Base-by-base conservation (phyloP, 1,284 basidiomycete species). In the Microbotryum lychnidis-dioicae region DNA sequence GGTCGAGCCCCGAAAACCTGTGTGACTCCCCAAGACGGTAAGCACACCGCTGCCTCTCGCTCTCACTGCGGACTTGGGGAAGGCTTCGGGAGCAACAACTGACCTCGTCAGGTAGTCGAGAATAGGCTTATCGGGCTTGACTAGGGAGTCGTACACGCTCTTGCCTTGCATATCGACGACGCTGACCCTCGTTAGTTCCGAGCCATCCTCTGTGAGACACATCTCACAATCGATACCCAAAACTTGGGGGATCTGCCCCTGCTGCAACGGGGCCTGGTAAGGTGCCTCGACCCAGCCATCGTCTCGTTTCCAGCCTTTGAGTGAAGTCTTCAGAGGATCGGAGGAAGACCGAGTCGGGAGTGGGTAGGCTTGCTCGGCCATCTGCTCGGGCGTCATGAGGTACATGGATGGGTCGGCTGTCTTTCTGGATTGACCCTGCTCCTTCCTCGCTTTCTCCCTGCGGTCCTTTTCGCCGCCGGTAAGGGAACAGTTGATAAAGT, bases 1-100 rank as follows among this genome's bases (percentile, higher is more conserved):
- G 81, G 0, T 90, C 96, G 69, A 97, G 90, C 1, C 92, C 92
- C 27, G 91, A 94, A 83, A 86, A 94, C 69, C 87, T 90, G 62
- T 0, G 50, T 10, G 20, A 14, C 29, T 16, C 48, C 33, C 8
- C 14, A n/a, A 12, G 10, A 8, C 18, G 33, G 33, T 31, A 8
- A 31, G 31, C 8, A 31, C 1, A 7, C 31, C 8, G 31, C 31
- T 31, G 31, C 9, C 31, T 8, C 9, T 31, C 29, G 29, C 29
- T 31, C 29, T 31, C 3, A 9, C 29, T 31, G 29, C 29, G 9
- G 29, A 9, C 29, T 31, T 31, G 9, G 25, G 25, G 25, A 25
- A 12, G 37, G 37, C 37, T 42, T 42, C 6, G 46, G 42, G 31
- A 31, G 7, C 3, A 16, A 21, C n/a, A 27, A 66, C 78, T 56